Conservation (phyloP, 805 yeast species). For the Yamadazyma tumulicola region DNA sequence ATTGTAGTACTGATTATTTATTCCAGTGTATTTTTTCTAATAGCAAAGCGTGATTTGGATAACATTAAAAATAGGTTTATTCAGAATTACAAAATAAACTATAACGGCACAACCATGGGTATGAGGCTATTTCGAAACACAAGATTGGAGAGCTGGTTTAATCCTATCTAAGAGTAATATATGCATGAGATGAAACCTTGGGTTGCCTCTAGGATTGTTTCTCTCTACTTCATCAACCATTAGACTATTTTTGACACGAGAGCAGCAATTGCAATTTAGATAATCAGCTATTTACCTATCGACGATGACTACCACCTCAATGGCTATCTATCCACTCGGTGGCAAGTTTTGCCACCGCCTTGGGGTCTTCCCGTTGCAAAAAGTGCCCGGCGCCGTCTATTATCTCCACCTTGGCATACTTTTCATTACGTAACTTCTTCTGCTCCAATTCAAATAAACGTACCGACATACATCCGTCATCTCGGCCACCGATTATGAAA, state of each 20-base stretch:
- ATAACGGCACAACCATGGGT: constrained; percentile 55
- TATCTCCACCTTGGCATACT: constrained; percentile 14
- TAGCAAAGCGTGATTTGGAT: constrained; percentile 13
- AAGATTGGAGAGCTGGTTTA: constrained; percentile 48
- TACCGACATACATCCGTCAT: constrained; percentile 38
- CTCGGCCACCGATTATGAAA: constrained; percentile 31
- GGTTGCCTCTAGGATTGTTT: no score
- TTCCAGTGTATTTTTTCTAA: constrained; percentile 13
- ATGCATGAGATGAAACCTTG: no score
- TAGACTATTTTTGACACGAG: neutral
- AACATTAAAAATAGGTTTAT: constrained; percentile 30
- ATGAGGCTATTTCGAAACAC: constrained; percentile 59
- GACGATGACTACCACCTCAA: no score
- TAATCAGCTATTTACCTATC: no score
- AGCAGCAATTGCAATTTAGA: no score
- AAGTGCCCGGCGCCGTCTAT: constrained; percentile 30
- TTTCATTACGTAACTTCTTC: constrained; percentile 14
- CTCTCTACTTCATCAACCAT: no score
- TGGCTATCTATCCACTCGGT: constrained; percentile 26
- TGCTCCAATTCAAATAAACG: constrained; percentile 24
- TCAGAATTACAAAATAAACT: constrained; percentile 26
- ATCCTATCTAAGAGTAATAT: constrained; percentile 25
- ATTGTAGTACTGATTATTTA: constrained; percentile 53
- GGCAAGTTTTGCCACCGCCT: constrained; percentile 20
- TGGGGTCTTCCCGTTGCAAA: constrained; percentile 38